Evolutionary conservation across 129 eudicot species (phyloP).

Genomic region (Ambrosia trifida): DNA sequence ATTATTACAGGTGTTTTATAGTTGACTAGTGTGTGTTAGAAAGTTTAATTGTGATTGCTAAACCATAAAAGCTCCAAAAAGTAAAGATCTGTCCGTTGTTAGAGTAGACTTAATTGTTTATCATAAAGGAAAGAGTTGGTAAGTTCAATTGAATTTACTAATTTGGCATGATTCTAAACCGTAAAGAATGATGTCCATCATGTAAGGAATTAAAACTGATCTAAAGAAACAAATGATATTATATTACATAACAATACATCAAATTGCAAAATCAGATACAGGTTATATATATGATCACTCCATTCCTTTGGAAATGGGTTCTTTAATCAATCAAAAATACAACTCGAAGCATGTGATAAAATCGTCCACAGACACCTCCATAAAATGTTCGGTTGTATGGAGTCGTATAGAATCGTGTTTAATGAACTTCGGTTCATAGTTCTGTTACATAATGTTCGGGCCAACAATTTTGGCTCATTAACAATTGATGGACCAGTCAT

Average conservation of each 20-base stretch:
- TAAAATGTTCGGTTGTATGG: slow-evolving; percentile 7
- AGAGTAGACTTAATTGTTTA: too few species aligned
- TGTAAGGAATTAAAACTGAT: background rate
- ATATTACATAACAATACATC: slow-evolving; percentile 6
- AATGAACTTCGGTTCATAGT: slow-evolving; percentile 20
- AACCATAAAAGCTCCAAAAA: too few species aligned
- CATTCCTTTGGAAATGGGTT: slow-evolving; percentile 45
- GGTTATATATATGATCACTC: slow-evolving; percentile 28
- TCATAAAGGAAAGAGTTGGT: too few species aligned
- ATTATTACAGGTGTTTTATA: too few species aligned
- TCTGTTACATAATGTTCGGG: slow-evolving; percentile 27
- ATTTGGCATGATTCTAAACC: too few species aligned
- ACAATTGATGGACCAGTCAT: slow-evolving; percentile 76
- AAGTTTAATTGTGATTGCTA: too few species aligned
- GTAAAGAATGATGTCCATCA: background rate
- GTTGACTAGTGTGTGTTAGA: too few species aligned
- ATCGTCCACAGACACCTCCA: slow-evolving; percentile 14
- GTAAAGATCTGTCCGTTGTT: too few species aligned
- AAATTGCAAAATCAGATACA: slow-evolving; percentile 16
- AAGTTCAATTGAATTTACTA: too few species aligned
- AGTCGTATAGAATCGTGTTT: slow-evolving; percentile 10
- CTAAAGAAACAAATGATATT: background rate
- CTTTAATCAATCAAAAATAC: slow-evolving; percentile 33
- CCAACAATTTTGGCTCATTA: slow-evolving; percentile 20
- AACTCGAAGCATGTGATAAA: slow-evolving; percentile 4